Conservation (phyloP, 1,284 basidiomycete species). For the Cutaneotrichosporon dermatis region DNA sequence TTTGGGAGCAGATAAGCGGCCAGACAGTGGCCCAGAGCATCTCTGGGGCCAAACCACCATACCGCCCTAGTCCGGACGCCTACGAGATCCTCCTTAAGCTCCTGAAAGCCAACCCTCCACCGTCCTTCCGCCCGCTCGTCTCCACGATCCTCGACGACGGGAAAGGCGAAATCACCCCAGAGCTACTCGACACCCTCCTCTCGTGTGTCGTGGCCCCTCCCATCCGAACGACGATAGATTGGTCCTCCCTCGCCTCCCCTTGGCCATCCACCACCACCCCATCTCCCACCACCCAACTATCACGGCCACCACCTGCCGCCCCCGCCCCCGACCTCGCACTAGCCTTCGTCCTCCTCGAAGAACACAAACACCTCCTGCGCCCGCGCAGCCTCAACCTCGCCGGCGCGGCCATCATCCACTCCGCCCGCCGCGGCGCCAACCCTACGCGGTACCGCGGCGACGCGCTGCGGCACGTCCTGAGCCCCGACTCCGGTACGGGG, state of each 20-base stretch:
- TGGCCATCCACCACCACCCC: neutral
- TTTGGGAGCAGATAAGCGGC: neutral
- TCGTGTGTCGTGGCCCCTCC: neutral
- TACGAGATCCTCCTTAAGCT: conserved; percentile 2
- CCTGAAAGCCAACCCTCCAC: neutral
- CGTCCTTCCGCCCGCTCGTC: neutral
- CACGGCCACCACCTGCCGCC: neutral
- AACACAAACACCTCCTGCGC: neutral
- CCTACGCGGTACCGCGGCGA: neutral
- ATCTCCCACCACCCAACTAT: neutral
- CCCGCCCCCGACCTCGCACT: neutral
- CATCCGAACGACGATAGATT: neutral
- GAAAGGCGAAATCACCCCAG: neutral
- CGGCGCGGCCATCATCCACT: neutral
- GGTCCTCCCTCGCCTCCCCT: neutral
- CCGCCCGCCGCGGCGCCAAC: neutral
- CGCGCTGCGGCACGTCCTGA: neutral
- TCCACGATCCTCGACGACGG: neutral
- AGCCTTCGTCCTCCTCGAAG: neutral
- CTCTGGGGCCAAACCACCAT: neutral
- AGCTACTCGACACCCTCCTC: neutral
- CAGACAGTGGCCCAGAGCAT: conserved; percentile 1
- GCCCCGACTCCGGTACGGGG: neutral
- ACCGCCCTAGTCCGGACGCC: neutral
- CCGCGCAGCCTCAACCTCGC: conserved; percentile 1